Base-by-base conservation (phyloP, 2,329 filamentous ascomycete species). In the Neurospora sp. region DNA sequence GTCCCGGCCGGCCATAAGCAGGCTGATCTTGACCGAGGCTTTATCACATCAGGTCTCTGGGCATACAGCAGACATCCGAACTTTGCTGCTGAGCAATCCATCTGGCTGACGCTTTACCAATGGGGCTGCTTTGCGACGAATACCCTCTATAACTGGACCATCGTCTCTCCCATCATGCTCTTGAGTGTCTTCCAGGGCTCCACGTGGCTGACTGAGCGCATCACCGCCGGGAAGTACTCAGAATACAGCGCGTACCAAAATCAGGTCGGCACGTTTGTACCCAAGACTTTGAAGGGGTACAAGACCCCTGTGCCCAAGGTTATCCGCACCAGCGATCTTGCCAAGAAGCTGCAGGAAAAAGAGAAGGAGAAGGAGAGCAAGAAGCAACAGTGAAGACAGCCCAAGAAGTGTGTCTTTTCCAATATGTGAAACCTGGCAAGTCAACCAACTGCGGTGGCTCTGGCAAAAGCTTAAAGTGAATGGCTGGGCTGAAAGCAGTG, bases 21-120 rank as follows among this genome's bases (percentile, higher is more conserved):
- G 74, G 88, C 88, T 71, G 92, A 97, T 69, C 87, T 99, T 36
- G 92, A 97, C 73, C 91, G 95, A 43, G 96, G 96, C 57, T 99
- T 99, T 81, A 85, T 92, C 73, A 91, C 92, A 8, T 88, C 85
- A 4, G 96, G 96, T 0, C 83, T 99, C 8, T 99, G 92, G 90
- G 90, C 89, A 0, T 93, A 90, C 83, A 95, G 91, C 75, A 87
- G 96, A 66, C 96, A 99, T 79, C 96, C 96, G 66, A 99, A 99
- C 80, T 99, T 98, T 77, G 88, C 92, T 5, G 92, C 92, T 5
- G 96, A 99, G 81, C 96, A 98, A 81, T 84, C 89, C 38, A 89
- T 98, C 75, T 99, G 96, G 96, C 85, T 97, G 69, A 82, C 89
- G 8, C 81, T 98, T 68, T 98, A 98, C 80, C 87, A 92, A 76